Evolutionary conservation across 305 asterid genomes (phyloP).

Genomic region (Vinca major): DNA sequence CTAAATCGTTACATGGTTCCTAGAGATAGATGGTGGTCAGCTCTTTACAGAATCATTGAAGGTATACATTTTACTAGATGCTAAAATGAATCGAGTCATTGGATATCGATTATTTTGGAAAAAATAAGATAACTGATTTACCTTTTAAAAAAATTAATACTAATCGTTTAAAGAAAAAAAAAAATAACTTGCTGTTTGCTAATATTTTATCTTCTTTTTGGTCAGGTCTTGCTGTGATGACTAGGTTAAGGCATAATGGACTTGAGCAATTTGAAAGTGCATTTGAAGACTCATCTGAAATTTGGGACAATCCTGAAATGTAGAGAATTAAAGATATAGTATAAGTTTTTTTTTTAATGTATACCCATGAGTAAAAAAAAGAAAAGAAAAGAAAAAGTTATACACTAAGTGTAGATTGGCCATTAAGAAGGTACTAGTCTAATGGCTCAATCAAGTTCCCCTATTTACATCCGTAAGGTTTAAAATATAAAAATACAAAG

Average conservation of each 20-base stretch:
- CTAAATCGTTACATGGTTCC: conserved; percentile 46
- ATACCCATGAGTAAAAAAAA: background rate
- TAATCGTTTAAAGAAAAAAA: background rate
- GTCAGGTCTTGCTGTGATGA: conserved; percentile 58
- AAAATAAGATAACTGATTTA: too few relatives aligned
- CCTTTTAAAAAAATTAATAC: too few relatives aligned
- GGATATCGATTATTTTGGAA: too few relatives aligned
- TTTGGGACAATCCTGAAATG: conserved; percentile 19
- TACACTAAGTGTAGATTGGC: too few relatives aligned
- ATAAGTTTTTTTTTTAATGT: too few relatives aligned
- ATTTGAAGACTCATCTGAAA: conserved; percentile 25
- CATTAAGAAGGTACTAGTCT: too few relatives aligned
- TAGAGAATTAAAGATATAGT: background rate
- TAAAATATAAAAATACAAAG: too few relatives aligned
- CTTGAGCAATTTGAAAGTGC: conserved; percentile 25
- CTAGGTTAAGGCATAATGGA: conserved; percentile 39
- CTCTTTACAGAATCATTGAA: conserved; percentile 52
- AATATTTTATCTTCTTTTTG: conserved; percentile 16
- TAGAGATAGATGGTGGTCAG: conserved; percentile 55
- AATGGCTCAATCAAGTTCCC: too few relatives aligned
- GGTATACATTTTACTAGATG: conserved; percentile 17
- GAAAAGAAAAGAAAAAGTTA: background rate
- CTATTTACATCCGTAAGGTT: too few relatives aligned
- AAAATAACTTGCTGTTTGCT: background rate
- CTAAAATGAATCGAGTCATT: background rate